A percentile compares a stretch with the other conserved stretches of the same genome.
Evolutionary conservation across 257 asterid species (phyloP).

Genomic region (Paraleonurus japonicus): DNA sequence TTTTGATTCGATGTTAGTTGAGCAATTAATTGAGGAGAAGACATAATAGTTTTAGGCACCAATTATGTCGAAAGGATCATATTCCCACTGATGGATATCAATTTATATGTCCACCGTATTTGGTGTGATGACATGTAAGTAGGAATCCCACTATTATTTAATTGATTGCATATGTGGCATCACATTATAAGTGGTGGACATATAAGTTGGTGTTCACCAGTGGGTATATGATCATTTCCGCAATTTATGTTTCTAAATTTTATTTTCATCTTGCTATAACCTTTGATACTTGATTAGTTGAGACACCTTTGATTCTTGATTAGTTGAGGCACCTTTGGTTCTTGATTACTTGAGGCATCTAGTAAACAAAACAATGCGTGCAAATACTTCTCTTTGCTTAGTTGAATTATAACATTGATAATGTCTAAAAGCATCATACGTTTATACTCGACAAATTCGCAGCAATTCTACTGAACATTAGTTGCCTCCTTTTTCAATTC

Average conservation of each 20-base stretch:
- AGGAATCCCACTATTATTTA: no score
- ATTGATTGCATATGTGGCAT: no score
- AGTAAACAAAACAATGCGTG: neutral
- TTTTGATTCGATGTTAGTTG: neutral
- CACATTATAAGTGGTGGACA: no score
- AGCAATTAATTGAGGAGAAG: neutral
- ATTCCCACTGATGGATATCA: no score
- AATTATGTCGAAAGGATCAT: no score
- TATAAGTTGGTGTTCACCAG: no score
- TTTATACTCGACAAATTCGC: no score
- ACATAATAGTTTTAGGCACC: neutral
- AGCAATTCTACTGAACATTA: neutral
- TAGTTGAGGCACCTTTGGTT: no score
- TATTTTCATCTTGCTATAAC: neutral
- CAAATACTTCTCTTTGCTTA: neutral
- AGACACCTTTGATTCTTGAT: neutral
- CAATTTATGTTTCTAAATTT: neutral
- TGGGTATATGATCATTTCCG: no score
- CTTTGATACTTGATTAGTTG: neutral
- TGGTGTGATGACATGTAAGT: no score
- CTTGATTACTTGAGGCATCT: neutral
- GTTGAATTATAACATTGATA: neutral
- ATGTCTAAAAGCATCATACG: neutral
- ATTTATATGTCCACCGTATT: no score
- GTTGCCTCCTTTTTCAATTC: neutral